Conservation (phyloP, 169 alveolate species). For the Cardiosporidium cionae region DNA sequence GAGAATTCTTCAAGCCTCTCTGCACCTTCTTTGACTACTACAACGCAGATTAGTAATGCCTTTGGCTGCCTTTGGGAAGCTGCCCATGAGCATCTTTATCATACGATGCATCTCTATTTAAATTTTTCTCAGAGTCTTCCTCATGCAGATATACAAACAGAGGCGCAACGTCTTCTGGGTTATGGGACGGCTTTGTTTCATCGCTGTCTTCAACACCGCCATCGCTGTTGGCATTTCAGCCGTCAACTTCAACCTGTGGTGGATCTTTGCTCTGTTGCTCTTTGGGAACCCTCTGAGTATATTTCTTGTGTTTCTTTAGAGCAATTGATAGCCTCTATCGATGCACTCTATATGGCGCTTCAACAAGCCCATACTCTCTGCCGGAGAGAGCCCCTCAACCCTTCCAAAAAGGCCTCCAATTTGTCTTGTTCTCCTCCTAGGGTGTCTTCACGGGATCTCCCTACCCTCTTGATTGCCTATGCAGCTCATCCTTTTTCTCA, state of each 20-base stretch:
- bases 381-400: too few relatives aligned
- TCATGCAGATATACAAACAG: not conserved
- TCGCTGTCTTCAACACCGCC: not conserved
- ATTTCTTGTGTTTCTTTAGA: not conserved
- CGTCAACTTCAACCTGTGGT: not conserved
- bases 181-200: not conserved
- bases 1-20: not conserved
- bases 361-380: not conserved
- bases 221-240: not conserved
- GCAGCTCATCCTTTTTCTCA: not conserved
- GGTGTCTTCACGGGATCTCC: not conserved
- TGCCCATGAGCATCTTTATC: not conserved
- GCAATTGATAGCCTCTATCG: not conserved
- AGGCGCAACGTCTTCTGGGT: not conserved
- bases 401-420: not conserved
- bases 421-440: not conserved
- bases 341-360: not conserved
- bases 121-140: not conserved
- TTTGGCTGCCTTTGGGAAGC: not conserved
- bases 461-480: not conserved
- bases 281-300: not conserved
- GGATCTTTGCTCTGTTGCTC: not conserved
- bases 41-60: too few relatives aligned
- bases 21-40: too few relatives aligned
- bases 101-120: not conserved